phyloP scores from a whole-genome alignment of 257 asterid genomes.

The Gentiana straminea region DNA sequence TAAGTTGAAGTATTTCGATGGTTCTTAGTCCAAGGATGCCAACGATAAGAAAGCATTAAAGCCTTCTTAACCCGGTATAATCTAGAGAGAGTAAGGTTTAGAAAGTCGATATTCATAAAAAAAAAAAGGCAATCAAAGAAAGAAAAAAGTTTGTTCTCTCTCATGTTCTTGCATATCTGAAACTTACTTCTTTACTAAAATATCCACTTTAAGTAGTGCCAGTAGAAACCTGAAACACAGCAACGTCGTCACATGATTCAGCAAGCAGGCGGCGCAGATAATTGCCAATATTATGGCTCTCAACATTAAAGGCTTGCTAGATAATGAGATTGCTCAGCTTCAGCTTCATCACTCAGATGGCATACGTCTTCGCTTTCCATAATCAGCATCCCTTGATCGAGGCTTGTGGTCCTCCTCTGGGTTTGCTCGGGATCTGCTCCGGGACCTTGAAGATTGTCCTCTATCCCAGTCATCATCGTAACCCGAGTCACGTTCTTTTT shows the following conservation, averaged over 20 bases:
- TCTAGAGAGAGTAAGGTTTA: conserved; percentile 7
- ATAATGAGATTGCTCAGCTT: conserved; percentile 6
- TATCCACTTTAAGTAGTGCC: conserved; percentile 21
- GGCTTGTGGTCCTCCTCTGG: conserved; percentile 37
- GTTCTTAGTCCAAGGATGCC: no score
- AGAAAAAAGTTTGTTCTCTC: conserved; percentile 24
- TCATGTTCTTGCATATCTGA: conserved; percentile 24
- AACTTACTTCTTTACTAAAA: conserved; percentile 56
- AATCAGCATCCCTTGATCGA: conserved; percentile 37
- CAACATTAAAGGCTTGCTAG: not conserved
- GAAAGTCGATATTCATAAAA: conserved; percentile 22
- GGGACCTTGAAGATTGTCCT: conserved; percentile 40
- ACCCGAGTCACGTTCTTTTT: conserved; percentile 27
- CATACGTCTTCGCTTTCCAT: conserved; percentile 36
- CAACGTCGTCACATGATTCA: conserved; percentile 20
- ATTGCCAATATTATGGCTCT: no score
- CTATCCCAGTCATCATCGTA: conserved; percentile 30
- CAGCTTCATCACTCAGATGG: conserved; percentile 27
- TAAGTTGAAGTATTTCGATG: no score
- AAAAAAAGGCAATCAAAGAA: conserved; percentile 19
- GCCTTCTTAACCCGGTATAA: conserved; percentile 20
- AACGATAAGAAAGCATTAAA: not conserved
- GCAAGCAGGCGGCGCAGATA: conserved; percentile 7
- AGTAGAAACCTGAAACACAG: conserved; percentile 24
- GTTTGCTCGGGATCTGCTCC: conserved; percentile 34